Evolutionary conservation across 192 early-diverging fungal genomes (phyloP).

Genomic region (Funneliformis geosporum): DNA sequence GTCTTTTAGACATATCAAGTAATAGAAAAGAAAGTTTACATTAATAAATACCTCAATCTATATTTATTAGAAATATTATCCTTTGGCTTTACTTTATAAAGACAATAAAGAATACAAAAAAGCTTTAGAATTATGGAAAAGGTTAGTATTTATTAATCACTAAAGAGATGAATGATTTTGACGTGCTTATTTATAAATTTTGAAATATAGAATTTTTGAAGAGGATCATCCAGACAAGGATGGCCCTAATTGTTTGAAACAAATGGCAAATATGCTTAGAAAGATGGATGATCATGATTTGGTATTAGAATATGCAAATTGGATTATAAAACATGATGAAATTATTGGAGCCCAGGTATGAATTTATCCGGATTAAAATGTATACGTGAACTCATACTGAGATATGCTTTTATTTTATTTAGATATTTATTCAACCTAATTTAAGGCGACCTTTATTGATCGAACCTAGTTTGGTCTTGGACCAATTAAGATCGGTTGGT

Average conservation of each 20-base stretch:
- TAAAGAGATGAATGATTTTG: neutral
- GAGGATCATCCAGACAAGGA: constrained; percentile 55
- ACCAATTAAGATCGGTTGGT: constrained; percentile 37
- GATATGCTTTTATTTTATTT: neutral
- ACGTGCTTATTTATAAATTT: neutral
- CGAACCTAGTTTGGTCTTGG: constrained; percentile 42
- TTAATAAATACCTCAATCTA: neutral
- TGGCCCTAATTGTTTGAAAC: constrained; percentile 44
- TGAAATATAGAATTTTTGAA: constrained; percentile 48
- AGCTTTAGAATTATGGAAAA: constrained; percentile 64
- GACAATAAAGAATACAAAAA: constrained; percentile 44
- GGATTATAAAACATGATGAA: constrained; percentile 50
- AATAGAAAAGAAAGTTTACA: no score
- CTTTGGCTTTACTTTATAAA: constrained; percentile 63
- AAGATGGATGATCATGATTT: constrained; percentile 37
- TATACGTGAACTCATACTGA: neutral
- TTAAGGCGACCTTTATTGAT: constrained; percentile 37
- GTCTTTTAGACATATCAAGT: no score
- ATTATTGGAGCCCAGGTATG: constrained; percentile 49
- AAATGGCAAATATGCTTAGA: constrained; percentile 46
- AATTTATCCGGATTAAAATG: neutral
- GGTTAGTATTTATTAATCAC: constrained; percentile 44
- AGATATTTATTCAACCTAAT: constrained; percentile 47
- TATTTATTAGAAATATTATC: constrained; percentile 55
- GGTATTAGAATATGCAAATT: constrained; percentile 53